Conservation (phyloP, 192 early-diverging fungal genomes). For the Gamsiella multidivaricata region DNA sequence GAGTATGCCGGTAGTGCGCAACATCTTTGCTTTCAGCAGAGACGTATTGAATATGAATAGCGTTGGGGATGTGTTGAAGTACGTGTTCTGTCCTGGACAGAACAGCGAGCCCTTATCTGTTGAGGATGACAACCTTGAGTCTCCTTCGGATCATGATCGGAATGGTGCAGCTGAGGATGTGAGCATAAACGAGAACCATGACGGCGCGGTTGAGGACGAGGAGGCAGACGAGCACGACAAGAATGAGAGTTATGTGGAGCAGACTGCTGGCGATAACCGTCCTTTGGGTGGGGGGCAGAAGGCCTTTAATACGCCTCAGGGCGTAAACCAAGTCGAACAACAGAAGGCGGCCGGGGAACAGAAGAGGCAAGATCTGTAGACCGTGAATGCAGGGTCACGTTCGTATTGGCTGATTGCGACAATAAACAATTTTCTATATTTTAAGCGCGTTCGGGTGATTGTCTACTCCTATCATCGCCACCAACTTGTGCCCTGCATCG, state of each 20-base stretch:
- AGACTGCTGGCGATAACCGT: not conserved
- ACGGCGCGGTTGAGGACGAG: not conserved
- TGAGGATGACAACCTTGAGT: not conserved
- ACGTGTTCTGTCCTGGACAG: constrained; percentile 23
- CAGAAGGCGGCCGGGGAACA: not conserved
- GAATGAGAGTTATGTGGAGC: not conserved
- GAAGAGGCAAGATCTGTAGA: not conserved
- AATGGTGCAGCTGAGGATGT: not conserved
- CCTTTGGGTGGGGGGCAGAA: not conserved
- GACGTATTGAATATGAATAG: constrained; percentile 18
- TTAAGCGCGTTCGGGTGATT: too few relatives aligned
- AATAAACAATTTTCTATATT: too few relatives aligned
- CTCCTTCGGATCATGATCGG: too few relatives aligned
- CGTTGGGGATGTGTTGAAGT: constrained; percentile 22
- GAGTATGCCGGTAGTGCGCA: constrained; percentile 11
- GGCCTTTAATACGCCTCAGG: not conserved
- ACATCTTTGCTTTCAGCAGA: constrained; percentile 31
- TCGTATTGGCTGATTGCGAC: too few relatives aligned
- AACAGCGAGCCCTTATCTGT: not conserved
- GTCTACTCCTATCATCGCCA: too few relatives aligned
- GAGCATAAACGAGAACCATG: not conserved
- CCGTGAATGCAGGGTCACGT: too few relatives aligned
- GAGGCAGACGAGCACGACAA: not conserved
- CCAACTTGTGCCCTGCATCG: too few relatives aligned
- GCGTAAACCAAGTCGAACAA: not conserved